Conservation (phyloP, 2,329 filamentous ascomycete species). For the Calonectria pauciramosa region DNA sequence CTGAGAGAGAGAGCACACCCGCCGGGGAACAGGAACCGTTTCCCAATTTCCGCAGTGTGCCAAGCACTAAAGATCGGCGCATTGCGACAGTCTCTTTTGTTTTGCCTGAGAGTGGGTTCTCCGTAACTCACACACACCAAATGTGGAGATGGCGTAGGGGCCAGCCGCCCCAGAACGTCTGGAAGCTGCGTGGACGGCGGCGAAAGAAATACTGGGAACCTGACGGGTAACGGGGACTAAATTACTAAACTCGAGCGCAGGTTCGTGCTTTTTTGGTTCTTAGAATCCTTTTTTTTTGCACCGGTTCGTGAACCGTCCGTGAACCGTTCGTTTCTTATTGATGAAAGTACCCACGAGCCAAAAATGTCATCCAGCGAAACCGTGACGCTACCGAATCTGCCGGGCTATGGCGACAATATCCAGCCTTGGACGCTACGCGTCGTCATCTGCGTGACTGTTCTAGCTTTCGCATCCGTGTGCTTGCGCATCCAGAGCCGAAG, state of each 20-base stretch:
- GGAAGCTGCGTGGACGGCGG: neutral
- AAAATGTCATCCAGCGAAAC: slow-evolving; percentile 4
- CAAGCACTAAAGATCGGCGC: neutral
- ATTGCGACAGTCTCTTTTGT: neutral
- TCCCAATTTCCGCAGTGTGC: slow-evolving; percentile 3
- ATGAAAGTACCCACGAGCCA: neutral
- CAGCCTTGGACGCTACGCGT: slow-evolving; percentile 60
- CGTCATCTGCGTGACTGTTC: slow-evolving; percentile 56
- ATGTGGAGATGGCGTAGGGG: neutral
- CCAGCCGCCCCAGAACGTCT: no score
- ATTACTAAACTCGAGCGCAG: neutral
- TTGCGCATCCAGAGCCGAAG: slow-evolving; percentile 58
- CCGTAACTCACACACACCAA: no score
- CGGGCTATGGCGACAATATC: slow-evolving; percentile 48
- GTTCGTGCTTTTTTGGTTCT: neutral
- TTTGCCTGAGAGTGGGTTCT: neutral
- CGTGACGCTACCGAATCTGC: slow-evolving; percentile 39
- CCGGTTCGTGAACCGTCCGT: neutral
- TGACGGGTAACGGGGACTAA: neutral
- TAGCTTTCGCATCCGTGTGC: slow-evolving; percentile 55
- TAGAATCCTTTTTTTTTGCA: neutral
- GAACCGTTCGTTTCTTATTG: neutral
- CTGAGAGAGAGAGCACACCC: no score
- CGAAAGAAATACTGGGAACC: neutral
- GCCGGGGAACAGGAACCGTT: neutral